Base-by-base conservation (phyloP, 345 rosid genomes). In the Barbarea vulgaris region DNA sequence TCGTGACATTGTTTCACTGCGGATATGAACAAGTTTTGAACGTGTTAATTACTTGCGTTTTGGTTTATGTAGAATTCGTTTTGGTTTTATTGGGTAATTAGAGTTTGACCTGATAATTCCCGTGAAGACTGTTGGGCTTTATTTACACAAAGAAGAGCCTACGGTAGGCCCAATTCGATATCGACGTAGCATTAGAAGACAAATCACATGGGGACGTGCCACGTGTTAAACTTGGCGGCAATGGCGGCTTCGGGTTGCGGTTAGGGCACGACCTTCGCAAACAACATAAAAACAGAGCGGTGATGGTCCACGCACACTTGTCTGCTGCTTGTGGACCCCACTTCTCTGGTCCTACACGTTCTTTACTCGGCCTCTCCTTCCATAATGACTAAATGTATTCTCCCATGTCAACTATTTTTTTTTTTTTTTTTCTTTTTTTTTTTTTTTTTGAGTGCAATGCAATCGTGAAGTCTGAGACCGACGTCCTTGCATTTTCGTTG, bases 251-350 rank as follows among this genome's bases (percentile, higher is more conserved):
- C 62, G 81, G 63, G 77, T 63, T 76, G 75, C 75, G 75, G 80
- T 76, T 76, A 76, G 80, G 80, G 77, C 72, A 71, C 73, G 72
- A 64, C 50, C 76, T 64, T 51, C 12, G 48, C 52, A 39, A 59
- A 62, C 63, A 69, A 61, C 70, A 61, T 31, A 25, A 62, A 63
- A 71, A 47, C 76, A 77, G 31, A 71, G 55, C 72, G 72, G 81
- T 77, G 68, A 50, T 64, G 77, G 81, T 77, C 81, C 81, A 71
- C 81, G 72, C 77, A 77, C 62, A 71, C 62, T 77, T 77, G 81
- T 77, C 81, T 77, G 37, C 72, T 77, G 19, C 30, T 18, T 64
- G n/a, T 70, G 36, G 59, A 55, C 58, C 70, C 75, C 24, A 42
- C 31, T n/a, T 13, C 17, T 19, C 7, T 34, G 59, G 67, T 64